A percentile compares a stretch with the other conserved stretches of the same genome.
phyloP scores from a whole-genome alignment of 2,329 filamentous ascomycete genomes.

The Paracamarosporium sp. region DNA sequence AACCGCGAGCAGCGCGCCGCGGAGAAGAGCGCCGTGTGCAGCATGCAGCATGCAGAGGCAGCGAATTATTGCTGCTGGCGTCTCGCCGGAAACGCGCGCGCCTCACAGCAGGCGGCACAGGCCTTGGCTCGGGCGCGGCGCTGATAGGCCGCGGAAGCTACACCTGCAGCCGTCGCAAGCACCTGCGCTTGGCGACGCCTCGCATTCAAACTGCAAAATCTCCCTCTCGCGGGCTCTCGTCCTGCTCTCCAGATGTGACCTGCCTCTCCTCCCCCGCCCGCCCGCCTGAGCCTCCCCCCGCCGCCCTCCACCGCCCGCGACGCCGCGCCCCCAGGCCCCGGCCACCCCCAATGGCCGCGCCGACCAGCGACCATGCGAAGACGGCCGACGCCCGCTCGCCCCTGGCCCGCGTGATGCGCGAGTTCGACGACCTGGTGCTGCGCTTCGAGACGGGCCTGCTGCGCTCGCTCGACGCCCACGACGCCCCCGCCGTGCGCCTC shows the following conservation, averaged over 20 bases:
- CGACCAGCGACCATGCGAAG: conserved; percentile 33
- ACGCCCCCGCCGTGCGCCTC: conserved; percentile 22
- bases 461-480: conserved; percentile 31
- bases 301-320: not conserved
- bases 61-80: no score
- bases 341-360: conserved; percentile 35
- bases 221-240: no score
- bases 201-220: not conserved
- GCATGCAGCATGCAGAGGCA: no score
- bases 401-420: conserved; percentile 40
- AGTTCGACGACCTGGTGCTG: conserved; percentile 40
- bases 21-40: not conserved
- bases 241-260: no score
- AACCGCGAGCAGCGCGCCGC: no score
- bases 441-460: conserved; percentile 37
- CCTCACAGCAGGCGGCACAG: no score
- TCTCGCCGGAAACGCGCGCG: no score
- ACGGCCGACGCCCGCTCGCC: conserved; percentile 16
- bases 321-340: conserved; percentile 6
- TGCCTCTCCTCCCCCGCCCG: not conserved
- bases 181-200: conserved; percentile 4
- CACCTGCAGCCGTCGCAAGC: not conserved
- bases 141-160: not conserved
- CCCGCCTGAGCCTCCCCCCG: not conserved
- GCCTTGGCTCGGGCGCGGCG: no score